Conservation (phyloP, 2,329 filamentous ascomycete genomes). For the Zarea fungicola region DNA sequence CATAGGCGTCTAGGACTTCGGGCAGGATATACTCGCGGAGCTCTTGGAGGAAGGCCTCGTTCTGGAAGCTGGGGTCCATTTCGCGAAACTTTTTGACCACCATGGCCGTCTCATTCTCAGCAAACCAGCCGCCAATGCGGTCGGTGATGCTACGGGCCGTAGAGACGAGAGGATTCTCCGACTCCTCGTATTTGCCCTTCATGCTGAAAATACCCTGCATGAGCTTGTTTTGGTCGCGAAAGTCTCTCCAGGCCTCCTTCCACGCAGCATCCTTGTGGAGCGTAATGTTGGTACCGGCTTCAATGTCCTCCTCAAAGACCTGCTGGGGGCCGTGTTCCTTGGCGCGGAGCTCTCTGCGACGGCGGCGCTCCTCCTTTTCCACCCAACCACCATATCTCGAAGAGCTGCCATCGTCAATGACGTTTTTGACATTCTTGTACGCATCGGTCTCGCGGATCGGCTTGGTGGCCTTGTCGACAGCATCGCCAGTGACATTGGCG, state of each 20-base stretch:
- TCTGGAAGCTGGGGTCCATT: conserved; percentile 91
- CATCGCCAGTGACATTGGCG: conserved; percentile 78
- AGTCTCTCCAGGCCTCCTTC: conserved; percentile 98
- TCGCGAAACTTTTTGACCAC: conserved; percentile 97
- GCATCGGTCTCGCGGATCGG: conserved; percentile 92
- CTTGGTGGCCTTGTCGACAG: conserved; percentile 88
- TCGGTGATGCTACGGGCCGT: conserved; percentile 94
- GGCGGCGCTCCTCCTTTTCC: conserved; percentile 89
- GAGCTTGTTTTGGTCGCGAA: conserved; percentile 82
- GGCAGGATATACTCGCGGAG: conserved; percentile 97
- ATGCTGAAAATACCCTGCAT: conserved; percentile 85
- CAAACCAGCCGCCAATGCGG: conserved; percentile 89
- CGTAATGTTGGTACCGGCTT: conserved; percentile 93
- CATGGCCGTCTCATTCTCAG: conserved; percentile 94
- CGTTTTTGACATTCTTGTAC: conserved; percentile 90
- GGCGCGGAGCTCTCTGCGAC: conserved; percentile 69
- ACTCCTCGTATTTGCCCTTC: conserved; percentile 87
- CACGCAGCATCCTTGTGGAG: conserved; percentile 95
- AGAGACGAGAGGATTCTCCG: conserved; percentile 90
- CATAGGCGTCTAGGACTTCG: conserved; percentile 94
- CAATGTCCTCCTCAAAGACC: conserved; percentile 73
- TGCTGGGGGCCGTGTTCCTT: conserved; percentile 53
- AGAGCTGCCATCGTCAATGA: conserved; percentile 94
- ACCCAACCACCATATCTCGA: conserved; percentile 95
- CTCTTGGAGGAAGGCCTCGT: conserved; percentile 91